phyloP scores from a whole-genome alignment of 2,329 filamentous ascomycete genomes.

The Pseudogymnoascus destructans region DNA sequence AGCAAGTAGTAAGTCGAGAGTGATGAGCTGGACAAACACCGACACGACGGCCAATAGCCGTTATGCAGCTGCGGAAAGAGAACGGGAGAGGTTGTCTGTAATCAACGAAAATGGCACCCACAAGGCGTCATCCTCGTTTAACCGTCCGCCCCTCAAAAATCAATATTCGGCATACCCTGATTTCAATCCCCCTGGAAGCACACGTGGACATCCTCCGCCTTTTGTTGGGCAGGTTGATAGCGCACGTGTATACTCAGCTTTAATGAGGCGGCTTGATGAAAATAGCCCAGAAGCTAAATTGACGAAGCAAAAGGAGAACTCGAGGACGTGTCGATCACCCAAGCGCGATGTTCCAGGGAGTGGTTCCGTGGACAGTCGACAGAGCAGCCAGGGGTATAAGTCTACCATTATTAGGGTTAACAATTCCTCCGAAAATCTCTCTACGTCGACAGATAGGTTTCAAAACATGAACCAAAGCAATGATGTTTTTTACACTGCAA shows the following conservation, averaged over 20 bases:
- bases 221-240: conserved; percentile 34
- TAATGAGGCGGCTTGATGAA: conserved; percentile 43
- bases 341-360: conserved; percentile 12
- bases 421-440: not conserved
- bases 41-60: conserved; percentile 32
- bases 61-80: conserved; percentile 28
- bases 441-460: not conserved
- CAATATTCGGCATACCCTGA: conserved; percentile 21
- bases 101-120: conserved; percentile 45
- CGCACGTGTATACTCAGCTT: conserved; percentile 47
- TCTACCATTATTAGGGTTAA: conserved; percentile 10
- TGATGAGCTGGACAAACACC: conserved; percentile 62
- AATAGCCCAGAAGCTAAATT: conserved; percentile 25
- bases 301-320: conserved; percentile 16
- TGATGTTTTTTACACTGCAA: conserved; percentile 6
- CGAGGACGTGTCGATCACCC: conserved; percentile 13
- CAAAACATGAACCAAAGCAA: not conserved
- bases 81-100: conserved; percentile 46
- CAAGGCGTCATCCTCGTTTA: conserved; percentile 29
- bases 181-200: conserved; percentile 13
- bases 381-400: conserved; percentile 12
- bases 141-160: conserved; percentile 20
- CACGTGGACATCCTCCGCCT: conserved; percentile 12
- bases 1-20: conserved; percentile 44
- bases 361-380: conserved; percentile 15